These are phyloP conservation scores for Pyrenochaeta sp. DNA, from an alignment of 2,329 filamentous ascomycete species.

Conservation along the genomic window DNA sequence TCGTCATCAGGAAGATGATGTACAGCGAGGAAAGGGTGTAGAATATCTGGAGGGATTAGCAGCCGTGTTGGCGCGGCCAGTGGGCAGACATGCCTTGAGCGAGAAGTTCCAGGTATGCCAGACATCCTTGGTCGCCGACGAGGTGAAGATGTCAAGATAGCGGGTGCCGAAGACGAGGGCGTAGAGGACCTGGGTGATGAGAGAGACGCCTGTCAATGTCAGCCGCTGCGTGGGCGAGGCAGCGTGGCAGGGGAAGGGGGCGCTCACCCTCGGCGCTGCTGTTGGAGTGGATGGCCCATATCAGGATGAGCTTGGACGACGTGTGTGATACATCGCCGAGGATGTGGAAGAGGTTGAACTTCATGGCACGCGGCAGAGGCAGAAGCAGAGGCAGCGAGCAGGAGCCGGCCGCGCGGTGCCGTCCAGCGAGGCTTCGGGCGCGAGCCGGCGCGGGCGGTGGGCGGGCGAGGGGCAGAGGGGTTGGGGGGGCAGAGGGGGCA, in stretches of 20 bases:
- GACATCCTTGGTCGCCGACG: slow-evolving; percentile 47
- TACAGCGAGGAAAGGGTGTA: slow-evolving; percentile 87
- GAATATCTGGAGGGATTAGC: slow-evolving; percentile 63
- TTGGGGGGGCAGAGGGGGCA: too few species aligned
- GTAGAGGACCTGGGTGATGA: slow-evolving; percentile 91
- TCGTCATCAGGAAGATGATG: slow-evolving; percentile 87
- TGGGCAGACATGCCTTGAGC: slow-evolving; percentile 67
- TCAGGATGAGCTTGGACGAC: slow-evolving; percentile 86
- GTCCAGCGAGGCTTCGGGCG: too few species aligned
- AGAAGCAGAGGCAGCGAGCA: too few species aligned
- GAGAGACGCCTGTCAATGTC: slow-evolving; percentile 72
- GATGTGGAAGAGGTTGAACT: slow-evolving; percentile 70
- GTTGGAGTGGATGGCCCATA: slow-evolving; percentile 89
- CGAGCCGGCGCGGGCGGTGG: too few species aligned
- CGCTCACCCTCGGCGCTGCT: slow-evolving; percentile 79
- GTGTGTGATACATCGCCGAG: slow-evolving; percentile 85
- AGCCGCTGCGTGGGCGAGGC: slow-evolving; percentile 3
- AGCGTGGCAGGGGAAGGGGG: too few species aligned
- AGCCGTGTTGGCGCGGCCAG: too few species aligned
- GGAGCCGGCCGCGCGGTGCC: too few species aligned
- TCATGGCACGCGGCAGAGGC: slow-evolving; percentile 33
- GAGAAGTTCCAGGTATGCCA: slow-evolving; percentile 66
- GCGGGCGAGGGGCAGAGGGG: too few species aligned
- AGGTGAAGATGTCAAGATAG: slow-evolving; percentile 80
- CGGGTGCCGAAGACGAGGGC: slow-evolving; percentile 83